Evolutionary conservation across 441 rosid genomes (phyloP).

Genomic region (Theobroma grandiflorum): DNA sequence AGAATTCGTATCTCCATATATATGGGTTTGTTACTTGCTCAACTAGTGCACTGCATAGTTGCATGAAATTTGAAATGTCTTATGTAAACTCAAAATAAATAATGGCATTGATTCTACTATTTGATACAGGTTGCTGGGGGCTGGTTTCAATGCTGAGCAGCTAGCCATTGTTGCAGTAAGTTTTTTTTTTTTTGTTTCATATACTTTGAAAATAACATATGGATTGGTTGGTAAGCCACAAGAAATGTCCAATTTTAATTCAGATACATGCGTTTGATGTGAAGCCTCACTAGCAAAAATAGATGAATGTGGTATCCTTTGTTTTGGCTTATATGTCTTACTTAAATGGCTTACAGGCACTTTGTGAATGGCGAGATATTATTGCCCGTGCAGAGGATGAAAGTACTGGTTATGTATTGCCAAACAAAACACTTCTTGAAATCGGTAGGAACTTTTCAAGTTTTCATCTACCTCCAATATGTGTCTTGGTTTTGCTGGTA

Average conservation of each 20-base stretch:
- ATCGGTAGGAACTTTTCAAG: slow-evolving; percentile 57
- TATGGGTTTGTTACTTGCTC: slow-evolving; percentile 68
- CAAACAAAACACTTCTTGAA: slow-evolving; percentile 86
- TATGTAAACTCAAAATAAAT: background rate
- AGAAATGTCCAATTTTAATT: background rate
- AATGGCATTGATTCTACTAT: slow-evolving; percentile 22
- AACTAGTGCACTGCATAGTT: background rate
- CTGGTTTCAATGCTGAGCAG: slow-evolving; percentile 80
- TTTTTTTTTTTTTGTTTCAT: slow-evolving; percentile 32
- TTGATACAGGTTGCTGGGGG: slow-evolving; percentile 65
- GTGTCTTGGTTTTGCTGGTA: background rate
- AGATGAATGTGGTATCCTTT: background rate
- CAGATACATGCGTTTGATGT: background rate
- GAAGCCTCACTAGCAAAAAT: slow-evolving; percentile 14
- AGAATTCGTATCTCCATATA: slow-evolving; percentile 71
- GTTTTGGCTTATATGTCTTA: background rate
- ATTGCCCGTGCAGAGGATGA: slow-evolving; percentile 91
- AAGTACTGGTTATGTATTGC: slow-evolving; percentile 91
- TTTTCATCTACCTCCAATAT: background rate
- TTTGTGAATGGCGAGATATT: slow-evolving; percentile 85
- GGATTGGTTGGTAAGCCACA: background rate
- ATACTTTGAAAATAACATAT: slow-evolving; percentile 19
- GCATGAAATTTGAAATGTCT: background rate
- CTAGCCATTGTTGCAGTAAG: slow-evolving; percentile 85
- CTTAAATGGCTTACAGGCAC: slow-evolving; percentile 61